A percentile compares a stretch with the other conserved stretches of the same genome.
These are phyloP conservation scores for Pseudogymnoascus sp. DNA, from an alignment of 2,329 filamentous ascomycete genomes.

Conservation along the genomic window DNA sequence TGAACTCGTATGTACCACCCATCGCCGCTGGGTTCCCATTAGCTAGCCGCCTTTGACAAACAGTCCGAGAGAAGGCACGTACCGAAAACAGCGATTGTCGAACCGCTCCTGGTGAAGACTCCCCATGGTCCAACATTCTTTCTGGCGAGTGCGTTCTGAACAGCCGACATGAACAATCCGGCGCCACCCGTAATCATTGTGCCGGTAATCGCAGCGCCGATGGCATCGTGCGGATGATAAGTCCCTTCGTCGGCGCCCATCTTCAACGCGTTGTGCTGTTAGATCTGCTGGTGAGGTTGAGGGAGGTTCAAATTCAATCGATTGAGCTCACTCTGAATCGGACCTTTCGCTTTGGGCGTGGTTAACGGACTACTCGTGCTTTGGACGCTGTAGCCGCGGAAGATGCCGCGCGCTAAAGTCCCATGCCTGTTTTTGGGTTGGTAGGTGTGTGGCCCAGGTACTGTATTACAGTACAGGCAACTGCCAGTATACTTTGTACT, in stretches of 20 bases:
- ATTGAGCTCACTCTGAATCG: conserved; percentile 3
- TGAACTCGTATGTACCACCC: conserved; percentile 61
- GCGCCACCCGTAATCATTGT: conserved; percentile 55
- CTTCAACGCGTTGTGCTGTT: conserved; percentile 8
- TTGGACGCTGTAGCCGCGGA: conserved; percentile 6
- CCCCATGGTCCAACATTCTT: conserved; percentile 74
- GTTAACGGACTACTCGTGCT: neutral
- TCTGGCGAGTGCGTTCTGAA: conserved; percentile 81
- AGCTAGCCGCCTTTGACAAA: conserved; percentile 12
- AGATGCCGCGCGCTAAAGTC: conserved; percentile 1
- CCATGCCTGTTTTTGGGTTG: neutral
- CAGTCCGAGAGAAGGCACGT: conserved; percentile 23
- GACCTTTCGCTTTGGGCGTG: neutral
- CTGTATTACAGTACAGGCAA: neutral
- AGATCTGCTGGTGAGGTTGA: neutral
- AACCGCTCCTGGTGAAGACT: conserved; percentile 70
- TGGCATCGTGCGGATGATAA: conserved; percentile 68
- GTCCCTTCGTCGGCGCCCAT: conserved; percentile 43
- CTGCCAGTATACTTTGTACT: neutral
- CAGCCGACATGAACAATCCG: conserved; percentile 64
- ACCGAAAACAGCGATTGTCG: conserved; percentile 63
- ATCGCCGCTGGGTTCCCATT: conserved; percentile 46
- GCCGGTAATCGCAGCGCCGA: conserved; percentile 57
- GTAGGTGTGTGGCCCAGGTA: neutral
- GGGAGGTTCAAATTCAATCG: neutral